Conservation (phyloP, 1,139 yeast genomes). For the Scheffersomyces insectosa region DNA sequence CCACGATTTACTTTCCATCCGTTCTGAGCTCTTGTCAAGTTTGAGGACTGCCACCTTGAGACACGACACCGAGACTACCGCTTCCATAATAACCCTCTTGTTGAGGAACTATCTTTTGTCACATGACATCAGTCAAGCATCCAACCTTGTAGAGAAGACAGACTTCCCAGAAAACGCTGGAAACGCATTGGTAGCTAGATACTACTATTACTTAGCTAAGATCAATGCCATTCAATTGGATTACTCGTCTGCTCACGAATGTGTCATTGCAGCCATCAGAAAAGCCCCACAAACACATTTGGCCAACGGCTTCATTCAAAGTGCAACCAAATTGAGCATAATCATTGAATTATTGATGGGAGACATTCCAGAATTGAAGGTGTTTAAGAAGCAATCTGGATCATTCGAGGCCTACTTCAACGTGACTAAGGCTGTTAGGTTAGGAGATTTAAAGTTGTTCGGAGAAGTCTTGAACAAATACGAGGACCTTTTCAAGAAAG, state of each 20-base stretch:
- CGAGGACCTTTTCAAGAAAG: constrained; percentile 63
- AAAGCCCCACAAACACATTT: constrained; percentile 93
- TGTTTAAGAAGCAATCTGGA: constrained; percentile 65
- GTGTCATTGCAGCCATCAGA: constrained; percentile 88
- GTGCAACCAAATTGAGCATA: constrained; percentile 85
- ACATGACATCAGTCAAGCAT: constrained; percentile 86
- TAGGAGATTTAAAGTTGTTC: constrained; percentile 86
- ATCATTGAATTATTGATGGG: constrained; percentile 93
- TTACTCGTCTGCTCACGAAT: constrained; percentile 88
- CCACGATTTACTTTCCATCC: constrained; percentile 59
- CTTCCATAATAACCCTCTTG: constrained; percentile 78
- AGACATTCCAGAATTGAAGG: constrained; percentile 90
- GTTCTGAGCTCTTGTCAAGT: constrained; percentile 69
- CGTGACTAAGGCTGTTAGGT: constrained; percentile 87
- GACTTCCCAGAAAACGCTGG: constrained; percentile 86
- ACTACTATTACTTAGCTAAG: constrained; percentile 84
- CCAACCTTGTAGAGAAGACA: constrained; percentile 84
- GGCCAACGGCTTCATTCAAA: constrained; percentile 85
- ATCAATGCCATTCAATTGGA: constrained; percentile 91
- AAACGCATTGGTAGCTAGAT: constrained; percentile 88
- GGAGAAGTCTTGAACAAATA: constrained; percentile 70
- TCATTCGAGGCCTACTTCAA: constrained; percentile 76
- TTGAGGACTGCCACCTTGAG: constrained; percentile 88
- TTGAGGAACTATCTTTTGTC: constrained; percentile 76
- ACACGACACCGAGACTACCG: constrained; percentile 91